A percentile compares a stretch with the other conserved stretches of the same genome.
Evolutionary conservation across 257 asterid species (phyloP).

Genomic region (Cruciata laevipes): DNA sequence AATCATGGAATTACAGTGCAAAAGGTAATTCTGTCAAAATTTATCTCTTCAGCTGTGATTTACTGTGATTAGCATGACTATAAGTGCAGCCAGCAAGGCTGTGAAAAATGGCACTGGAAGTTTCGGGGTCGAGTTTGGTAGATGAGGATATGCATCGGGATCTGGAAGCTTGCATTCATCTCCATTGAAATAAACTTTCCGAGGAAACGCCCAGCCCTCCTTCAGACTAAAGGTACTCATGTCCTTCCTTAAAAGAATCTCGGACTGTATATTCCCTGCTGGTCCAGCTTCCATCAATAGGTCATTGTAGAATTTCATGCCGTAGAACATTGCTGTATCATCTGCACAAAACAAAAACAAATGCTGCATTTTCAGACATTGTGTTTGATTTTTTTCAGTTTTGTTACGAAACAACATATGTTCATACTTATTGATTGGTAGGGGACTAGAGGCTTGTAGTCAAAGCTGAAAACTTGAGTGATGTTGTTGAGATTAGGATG

Average conservation of each 20-base stretch:
- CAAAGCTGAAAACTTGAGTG: slow-evolving; percentile 74
- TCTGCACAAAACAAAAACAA: slow-evolving; percentile 28
- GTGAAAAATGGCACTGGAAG: slow-evolving; percentile 17
- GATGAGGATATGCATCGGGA: slow-evolving; percentile 49
- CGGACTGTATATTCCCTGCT: slow-evolving; percentile 58
- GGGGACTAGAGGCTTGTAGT: slow-evolving; percentile 66
- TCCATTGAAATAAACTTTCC: slow-evolving; percentile 60
- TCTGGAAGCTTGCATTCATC: slow-evolving; percentile 69
- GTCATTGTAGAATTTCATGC: slow-evolving; percentile 64
- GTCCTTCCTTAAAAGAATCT: slow-evolving; percentile 50
- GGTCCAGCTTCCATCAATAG: slow-evolving; percentile 67
- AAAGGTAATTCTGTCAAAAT: background rate
- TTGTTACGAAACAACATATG: background rate
- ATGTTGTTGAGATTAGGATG: slow-evolving; percentile 75
- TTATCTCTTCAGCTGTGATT: background rate
- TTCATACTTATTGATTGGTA: slow-evolving; percentile 61
- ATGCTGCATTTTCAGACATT: background rate
- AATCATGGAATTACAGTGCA: background rate
- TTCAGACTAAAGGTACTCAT: slow-evolving; percentile 40
- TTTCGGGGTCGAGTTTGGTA: slow-evolving; percentile 40
- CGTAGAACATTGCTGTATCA: slow-evolving; percentile 64
- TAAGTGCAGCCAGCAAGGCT: slow-evolving; percentile 7
- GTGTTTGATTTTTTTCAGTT: background rate
- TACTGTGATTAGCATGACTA: slow-evolving; percentile 14
- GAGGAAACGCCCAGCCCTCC: slow-evolving; percentile 68